Evolutionary conservation across 345 rosid genomes (phyloP).

Genomic region (Cardamine resedifolia): DNA sequence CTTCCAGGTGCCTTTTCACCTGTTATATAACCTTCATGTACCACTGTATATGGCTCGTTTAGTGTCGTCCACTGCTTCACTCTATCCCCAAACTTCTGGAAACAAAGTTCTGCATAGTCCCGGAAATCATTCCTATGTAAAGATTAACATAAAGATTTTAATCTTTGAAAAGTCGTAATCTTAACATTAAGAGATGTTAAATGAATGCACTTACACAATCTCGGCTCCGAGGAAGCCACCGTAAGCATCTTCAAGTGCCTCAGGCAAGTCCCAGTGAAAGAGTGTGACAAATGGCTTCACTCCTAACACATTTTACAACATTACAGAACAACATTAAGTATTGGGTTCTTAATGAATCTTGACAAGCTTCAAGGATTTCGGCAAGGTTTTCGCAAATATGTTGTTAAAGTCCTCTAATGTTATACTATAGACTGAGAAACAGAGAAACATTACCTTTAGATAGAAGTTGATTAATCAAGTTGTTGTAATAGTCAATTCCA

Average conservation of each 20-base stretch:
- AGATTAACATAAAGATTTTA: not conserved
- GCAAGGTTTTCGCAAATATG: no score
- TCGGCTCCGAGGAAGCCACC: conserved; percentile 42
- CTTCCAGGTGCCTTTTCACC: conserved; percentile 42
- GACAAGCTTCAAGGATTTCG: not conserved
- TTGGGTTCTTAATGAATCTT: not conserved
- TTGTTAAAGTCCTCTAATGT: not conserved
- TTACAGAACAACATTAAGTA: not conserved
- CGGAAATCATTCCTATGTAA: conserved; percentile 40
- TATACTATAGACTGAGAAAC: conserved; percentile 1
- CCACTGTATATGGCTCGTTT: conserved; percentile 45
- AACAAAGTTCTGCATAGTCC: conserved; percentile 48
- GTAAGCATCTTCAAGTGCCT: conserved; percentile 44
- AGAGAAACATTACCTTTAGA: conserved; percentile 31
- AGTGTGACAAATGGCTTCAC: conserved; percentile 45
- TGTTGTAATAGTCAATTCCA: conserved; percentile 54
- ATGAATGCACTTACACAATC: conserved; percentile 43
- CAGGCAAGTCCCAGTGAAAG: conserved; percentile 54
- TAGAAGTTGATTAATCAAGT: conserved; percentile 45
- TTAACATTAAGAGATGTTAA: not conserved
- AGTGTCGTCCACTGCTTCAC: conserved; percentile 48
- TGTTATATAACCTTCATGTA: conserved; percentile 25
- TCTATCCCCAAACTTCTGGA: conserved; percentile 46
- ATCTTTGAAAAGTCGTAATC: not conserved
- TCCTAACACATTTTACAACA: conserved; percentile 33